Percentiles rank a stretch among this genome's conserved stretches.
Evolutionary conservation across 768 basidiomycete genomes (phyloP).

Genomic region (Strobilomyces confusus): DNA sequence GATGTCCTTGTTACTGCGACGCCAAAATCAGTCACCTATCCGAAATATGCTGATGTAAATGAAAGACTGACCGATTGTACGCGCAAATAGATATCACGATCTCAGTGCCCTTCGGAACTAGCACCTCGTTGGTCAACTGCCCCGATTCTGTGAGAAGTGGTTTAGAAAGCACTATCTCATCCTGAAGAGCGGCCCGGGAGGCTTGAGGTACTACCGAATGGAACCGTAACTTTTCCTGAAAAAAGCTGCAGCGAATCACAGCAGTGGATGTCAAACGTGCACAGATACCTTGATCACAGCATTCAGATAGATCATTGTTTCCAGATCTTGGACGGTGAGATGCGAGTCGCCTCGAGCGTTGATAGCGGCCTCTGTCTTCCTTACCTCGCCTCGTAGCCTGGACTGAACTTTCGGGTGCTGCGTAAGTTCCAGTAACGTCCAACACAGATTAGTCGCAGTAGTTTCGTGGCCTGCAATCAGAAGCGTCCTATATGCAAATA

Average conservation of each 20-base stretch:
- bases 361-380: not conserved
- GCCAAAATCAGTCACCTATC: not conserved
- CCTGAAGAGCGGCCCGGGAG: conserved; percentile 44
- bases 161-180: conserved; percentile 53
- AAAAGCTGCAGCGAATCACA: not conserved
- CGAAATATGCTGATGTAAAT: not conserved
- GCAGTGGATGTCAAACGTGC: conserved; percentile 18
- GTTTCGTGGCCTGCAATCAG: too few relatives aligned
- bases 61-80: conserved; percentile 46
- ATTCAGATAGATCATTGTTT: conserved; percentile 45
- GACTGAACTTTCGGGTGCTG: conserved; percentile 52
- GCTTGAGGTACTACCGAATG: conserved; percentile 47
- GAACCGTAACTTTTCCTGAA: conserved; percentile 42
- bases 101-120: conserved; percentile 50
- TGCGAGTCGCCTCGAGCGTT: conserved; percentile 1
- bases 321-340: conserved; percentile 36
- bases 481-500: too few relatives aligned
- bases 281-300: conserved; percentile 30
- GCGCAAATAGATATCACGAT: conserved; percentile 54
- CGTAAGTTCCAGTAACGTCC: conserved; percentile 60
- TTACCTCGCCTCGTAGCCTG: conserved; percentile 43
- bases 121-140: conserved; percentile 38
- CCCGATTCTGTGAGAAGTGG: conserved; percentile 46
- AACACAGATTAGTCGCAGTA: conserved; percentile 51
- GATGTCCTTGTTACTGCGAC: too few relatives aligned